phyloP scores from a whole-genome alignment of 768 basidiomycete species.

The Kwoniella dendrophila region DNA sequence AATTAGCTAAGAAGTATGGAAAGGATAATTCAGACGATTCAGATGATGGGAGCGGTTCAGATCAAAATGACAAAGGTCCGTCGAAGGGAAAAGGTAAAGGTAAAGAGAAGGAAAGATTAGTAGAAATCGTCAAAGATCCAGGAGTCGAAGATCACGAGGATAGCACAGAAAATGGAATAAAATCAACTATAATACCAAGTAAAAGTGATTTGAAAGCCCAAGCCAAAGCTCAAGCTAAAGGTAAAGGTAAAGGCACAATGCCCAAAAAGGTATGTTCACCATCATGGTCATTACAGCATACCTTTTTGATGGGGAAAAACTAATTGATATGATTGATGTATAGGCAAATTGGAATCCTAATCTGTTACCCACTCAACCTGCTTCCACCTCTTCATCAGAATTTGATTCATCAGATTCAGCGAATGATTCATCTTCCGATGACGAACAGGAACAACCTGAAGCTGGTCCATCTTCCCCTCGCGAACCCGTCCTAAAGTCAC shows the following conservation, averaged over 20 bases:
- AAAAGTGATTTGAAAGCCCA: slow-evolving; percentile 20
- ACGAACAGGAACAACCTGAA: slow-evolving; percentile 20
- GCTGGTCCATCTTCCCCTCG: slow-evolving; percentile 20
- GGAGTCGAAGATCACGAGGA: slow-evolving; percentile 14
- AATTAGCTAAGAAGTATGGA: slow-evolving; percentile 23
- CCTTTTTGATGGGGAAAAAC: background rate
- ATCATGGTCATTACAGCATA: background rate
- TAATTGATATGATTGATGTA: background rate
- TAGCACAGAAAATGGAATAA: background rate
- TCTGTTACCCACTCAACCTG: slow-evolving; percentile 33
- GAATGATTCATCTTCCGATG: slow-evolving; percentile 36
- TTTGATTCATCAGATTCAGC: slow-evolving; percentile 47
- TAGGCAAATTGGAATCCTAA: slow-evolving; percentile 38
- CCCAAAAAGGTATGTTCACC: slow-evolving; percentile 29
- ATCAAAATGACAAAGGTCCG: slow-evolving; percentile 34
- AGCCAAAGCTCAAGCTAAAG: slow-evolving; percentile 13
- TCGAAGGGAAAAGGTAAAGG: slow-evolving; percentile 29
- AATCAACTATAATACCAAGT: slow-evolving; percentile 21
- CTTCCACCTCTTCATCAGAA: slow-evolving; percentile 29
- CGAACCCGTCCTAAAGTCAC: background rate
- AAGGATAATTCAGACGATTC: slow-evolving; percentile 34
- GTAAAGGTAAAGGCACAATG: slow-evolving; percentile 26
- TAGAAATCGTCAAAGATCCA: slow-evolving; percentile 27
- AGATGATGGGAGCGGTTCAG: slow-evolving; percentile 27
- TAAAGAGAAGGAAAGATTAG: slow-evolving; percentile 38